Base-by-base conservation (phyloP, 1,139 yeast species). In the Suhomyces terraborum region DNA sequence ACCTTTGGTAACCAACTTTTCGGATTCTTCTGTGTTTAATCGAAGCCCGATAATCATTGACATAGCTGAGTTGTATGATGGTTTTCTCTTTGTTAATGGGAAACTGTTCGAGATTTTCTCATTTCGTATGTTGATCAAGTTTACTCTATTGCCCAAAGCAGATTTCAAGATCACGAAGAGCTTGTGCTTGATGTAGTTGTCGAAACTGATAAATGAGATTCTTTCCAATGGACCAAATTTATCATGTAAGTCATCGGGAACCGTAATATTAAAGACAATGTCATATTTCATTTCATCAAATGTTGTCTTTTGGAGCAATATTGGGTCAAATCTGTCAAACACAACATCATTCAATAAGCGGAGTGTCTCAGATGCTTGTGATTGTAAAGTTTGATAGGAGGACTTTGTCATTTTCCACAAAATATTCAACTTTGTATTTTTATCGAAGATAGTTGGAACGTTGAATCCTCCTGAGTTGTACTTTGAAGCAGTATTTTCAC, bases 1-100 rank as follows among this genome's bases (percentile, higher is more conserved):
- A 2, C 98, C 98, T 54, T 80, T 85, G 1, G 95, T 87, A 2
- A 93, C 88, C 34, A 87, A 63, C 59, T 83, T 85, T 53, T 88
- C 96, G 45, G 84, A 74, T 55, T 84, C 91, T 4, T 75, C 79
- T 7, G 94, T 73, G 54, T 89, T 80, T n/a, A 88, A 70, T 36
- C 78, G 67, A 16, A 91, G 58, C 0, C 96, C 95, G 30, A 93
- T 69, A 8, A 67, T 65, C 39, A 77, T 68, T 33, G 59, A 68
- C 46, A 55, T 64, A 36, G 55, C 52, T 8, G 61, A 53, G 8
- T 61, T 53, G 16, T 58, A 49, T 1, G 73, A 52, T 7, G 82
- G 78, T 55, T 80, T 84, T 55, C 94, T 74, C 55, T 77, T 82
- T 35, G 66, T 70, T 4, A 85, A 63, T 4, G 84, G 64, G 56